Percentiles rank a stretch among this genome's conserved stretches.
Conservation (phyloP, 192 early-diverging fungal genomes). For the Geosiphon pyriformis region DNA sequence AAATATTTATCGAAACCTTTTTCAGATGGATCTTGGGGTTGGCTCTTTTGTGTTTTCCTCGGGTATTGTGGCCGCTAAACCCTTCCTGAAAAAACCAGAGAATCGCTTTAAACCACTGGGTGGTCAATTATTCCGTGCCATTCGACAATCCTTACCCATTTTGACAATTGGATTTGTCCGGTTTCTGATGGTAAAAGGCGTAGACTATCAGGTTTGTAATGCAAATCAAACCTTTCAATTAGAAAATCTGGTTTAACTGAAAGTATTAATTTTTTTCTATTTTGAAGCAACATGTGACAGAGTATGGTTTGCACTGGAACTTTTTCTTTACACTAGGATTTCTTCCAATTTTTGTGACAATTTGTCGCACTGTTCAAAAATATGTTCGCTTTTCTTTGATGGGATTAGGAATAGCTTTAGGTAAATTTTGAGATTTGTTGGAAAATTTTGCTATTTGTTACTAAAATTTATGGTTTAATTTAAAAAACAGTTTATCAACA, state of each 20-base stretch:
- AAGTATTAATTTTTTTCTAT: not conserved
- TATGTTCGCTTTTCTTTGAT: slow-evolving; percentile 53
- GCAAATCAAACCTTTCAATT: too few relatives aligned
- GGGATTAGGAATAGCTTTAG: slow-evolving; percentile 40
- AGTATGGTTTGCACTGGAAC: slow-evolving; percentile 99
- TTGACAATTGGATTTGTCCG: slow-evolving; percentile 72
- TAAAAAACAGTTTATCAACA: slow-evolving; percentile 53
- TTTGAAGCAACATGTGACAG: slow-evolving; percentile 74
- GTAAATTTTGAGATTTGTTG: slow-evolving; percentile 26
- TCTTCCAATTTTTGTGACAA: slow-evolving; percentile 70
- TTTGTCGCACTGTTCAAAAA: slow-evolving; percentile 48
- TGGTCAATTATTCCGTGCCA: slow-evolving; percentile 31
- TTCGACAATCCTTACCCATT: slow-evolving; percentile 59
- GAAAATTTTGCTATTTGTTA: not conserved
- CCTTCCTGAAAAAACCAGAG: slow-evolving; percentile 42
- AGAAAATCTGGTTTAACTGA: too few relatives aligned
- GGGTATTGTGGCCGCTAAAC: slow-evolving; percentile 71
- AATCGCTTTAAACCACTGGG: slow-evolving; percentile 25
- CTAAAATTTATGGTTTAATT: not conserved
- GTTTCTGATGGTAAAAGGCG: slow-evolving; percentile 63
- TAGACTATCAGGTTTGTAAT: slow-evolving; percentile 79
- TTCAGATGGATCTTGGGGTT: slow-evolving; percentile 90
- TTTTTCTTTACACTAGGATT: slow-evolving; percentile 94
- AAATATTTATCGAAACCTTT: not conserved
- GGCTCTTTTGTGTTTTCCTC: slow-evolving; percentile 91